phyloP scores from a whole-genome alignment of 495 filamentous ascomycete genomes.

The Daldinia grandis region DNA sequence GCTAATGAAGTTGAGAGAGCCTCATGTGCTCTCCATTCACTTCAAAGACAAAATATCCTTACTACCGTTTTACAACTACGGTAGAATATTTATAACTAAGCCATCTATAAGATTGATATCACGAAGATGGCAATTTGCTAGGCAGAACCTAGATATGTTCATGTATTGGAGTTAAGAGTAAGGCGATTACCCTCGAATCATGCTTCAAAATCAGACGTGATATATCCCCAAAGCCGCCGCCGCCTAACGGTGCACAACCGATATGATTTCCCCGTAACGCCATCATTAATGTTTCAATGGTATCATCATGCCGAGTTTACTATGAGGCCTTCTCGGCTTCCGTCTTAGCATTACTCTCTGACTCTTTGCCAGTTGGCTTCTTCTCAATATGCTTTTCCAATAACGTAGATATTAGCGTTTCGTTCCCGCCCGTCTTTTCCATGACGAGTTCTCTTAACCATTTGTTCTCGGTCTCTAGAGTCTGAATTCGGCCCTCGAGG shows the following conservation, averaged over 20 bases:
- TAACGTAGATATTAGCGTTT: slow-evolving; percentile 56
- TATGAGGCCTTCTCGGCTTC: slow-evolving; percentile 37
- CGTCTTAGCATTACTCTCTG: slow-evolving; percentile 22
- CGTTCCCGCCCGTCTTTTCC: slow-evolving; percentile 80
- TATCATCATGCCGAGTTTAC: slow-evolving; percentile 4
- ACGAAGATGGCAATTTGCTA: not conserved
- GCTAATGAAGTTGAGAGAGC: slow-evolving; percentile 19
- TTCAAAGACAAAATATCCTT: not conserved
- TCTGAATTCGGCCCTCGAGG: slow-evolving; percentile 82
- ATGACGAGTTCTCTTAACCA: slow-evolving; percentile 95
- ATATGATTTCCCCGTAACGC: slow-evolving; percentile 35
- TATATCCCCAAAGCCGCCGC: slow-evolving; percentile 23
- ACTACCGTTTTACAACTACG: not conserved
- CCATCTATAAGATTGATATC: slow-evolving; percentile 5
- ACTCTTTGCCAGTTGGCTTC: slow-evolving; percentile 27
- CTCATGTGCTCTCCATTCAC: slow-evolving; percentile 5
- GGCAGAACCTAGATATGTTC: slow-evolving; percentile 1
- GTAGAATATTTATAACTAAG: not conserved
- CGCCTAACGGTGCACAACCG: slow-evolving; percentile 15
- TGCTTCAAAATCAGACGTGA: slow-evolving; percentile 28
- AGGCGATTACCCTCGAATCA: slow-evolving; percentile 23
- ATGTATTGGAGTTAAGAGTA: not conserved
- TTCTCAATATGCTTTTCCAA: slow-evolving; percentile 52
- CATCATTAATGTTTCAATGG: slow-evolving; percentile 33
- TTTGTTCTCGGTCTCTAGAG: slow-evolving; percentile 94